These are phyloP conservation scores for Dichomitus squalens DNA, from an alignment of 1,284 basidiomycete species.

Conservation along the genomic window DNA sequence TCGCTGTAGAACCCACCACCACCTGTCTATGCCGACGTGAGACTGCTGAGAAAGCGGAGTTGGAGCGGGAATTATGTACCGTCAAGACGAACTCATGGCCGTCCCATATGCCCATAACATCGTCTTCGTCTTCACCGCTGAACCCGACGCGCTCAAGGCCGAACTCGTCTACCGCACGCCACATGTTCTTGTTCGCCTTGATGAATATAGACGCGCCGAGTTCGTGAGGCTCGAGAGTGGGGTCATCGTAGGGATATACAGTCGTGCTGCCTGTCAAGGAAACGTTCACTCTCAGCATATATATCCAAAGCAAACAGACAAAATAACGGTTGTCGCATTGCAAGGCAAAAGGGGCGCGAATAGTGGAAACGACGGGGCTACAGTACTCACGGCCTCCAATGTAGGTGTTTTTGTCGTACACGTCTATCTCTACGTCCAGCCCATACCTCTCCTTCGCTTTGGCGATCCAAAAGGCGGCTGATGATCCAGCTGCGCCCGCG, in stretches of 20 bases:
- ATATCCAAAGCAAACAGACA: background rate
- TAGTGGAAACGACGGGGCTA: too few species aligned
- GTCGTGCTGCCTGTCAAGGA: conserved; percentile 64
- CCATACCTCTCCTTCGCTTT: conserved; percentile 72
- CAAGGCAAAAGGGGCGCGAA: too few species aligned
- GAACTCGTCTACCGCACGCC: conserved; percentile 81
- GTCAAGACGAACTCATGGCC: conserved; percentile 73
- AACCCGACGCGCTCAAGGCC: conserved; percentile 66
- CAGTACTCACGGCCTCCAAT: conserved; percentile 86
- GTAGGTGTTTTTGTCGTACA: conserved; percentile 77
- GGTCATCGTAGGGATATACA: conserved; percentile 78
- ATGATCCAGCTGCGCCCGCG: conserved; percentile 84
- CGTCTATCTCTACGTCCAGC: conserved; percentile 73
- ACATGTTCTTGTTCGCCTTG: conserved; percentile 78
- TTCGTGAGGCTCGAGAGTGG: conserved; percentile 65
- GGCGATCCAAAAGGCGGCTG: conserved; percentile 86
- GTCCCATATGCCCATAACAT: conserved; percentile 79
- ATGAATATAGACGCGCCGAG: conserved; percentile 93
- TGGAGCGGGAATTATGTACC: conserved; percentile 40
- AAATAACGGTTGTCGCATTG: background rate
- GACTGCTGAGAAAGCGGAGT: background rate
- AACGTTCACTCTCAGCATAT: background rate
- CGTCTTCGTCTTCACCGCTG: conserved; percentile 44
- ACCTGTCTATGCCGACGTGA: conserved; percentile 34
- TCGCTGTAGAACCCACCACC: conserved; percentile 37